Evolutionary conservation across 331 rosid genomes (phyloP), one percentile per base, ranked within the genome.

Genomic region (Prunus yedoensis): DNA sequence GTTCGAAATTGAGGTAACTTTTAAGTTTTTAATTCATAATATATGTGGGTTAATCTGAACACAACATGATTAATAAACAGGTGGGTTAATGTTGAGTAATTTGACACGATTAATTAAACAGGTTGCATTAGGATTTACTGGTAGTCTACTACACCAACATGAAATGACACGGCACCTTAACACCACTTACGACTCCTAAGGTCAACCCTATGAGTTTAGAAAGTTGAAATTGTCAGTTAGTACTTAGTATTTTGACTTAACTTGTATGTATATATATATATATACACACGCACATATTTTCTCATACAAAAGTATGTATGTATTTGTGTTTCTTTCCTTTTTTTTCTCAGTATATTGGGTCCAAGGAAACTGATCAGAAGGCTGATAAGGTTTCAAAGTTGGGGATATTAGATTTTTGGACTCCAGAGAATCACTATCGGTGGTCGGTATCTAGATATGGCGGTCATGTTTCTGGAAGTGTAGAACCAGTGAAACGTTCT

Each of bases 361-460:
- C 95, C 38, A 84, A 80, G 81, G 86, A 83, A 77, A 87, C 97
- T 47, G 98, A 94, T 83, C 89, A 85, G 83, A 89, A 74, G 78
- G 96, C 95, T 28, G 97, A 86, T 17, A 76, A 57, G 89, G 92
- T 86, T 54, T 79, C 81, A 2, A 78, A 82, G 47, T 87, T 90
- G 79, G 95, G 96, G 76, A 85, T 94, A 77, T 35, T 67, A 11
- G 89, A 89, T 76, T 89, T 89, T 71, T 94, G 98, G 98, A 94
- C 97, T 32, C 97, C 97, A 4, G 96, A 94, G 46, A 91, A 84
- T 83, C 98, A 94, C 78, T 94, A 90, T 71, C 84, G 77, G 8
- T 94, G 98, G 96, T 63, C 91, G 71, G 73, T 51, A 73, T 94
- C 98, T 64, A 91, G 93, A 91, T 94, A 94, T 73, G 97, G 95